Evolutionary conservation across 179 eudicot species (phyloP).

Genomic region (Camellia oleifera): DNA sequence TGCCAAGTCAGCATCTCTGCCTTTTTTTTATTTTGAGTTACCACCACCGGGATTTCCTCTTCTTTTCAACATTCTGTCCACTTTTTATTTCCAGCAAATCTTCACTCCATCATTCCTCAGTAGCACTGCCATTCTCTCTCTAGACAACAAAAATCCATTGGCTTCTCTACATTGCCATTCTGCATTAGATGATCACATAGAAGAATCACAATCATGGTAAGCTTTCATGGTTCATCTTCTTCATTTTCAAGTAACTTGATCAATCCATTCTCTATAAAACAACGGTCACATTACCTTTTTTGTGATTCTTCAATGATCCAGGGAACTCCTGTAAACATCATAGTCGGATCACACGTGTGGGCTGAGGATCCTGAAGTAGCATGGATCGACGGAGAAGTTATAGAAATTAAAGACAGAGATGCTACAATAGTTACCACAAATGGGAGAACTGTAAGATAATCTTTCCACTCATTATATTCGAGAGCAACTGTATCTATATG

Average conservation of each 20-base stretch:
- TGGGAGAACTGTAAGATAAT: conserved; percentile 68
- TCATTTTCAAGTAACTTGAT: conserved; percentile 9
- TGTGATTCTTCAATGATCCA: conserved; percentile 38
- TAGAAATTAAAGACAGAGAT: conserved; percentile 60
- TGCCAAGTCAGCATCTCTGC: conserved; percentile 25
- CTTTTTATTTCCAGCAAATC: conserved; percentile 30
- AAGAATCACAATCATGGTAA: conserved; percentile 40
- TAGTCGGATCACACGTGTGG: conserved; percentile 93
- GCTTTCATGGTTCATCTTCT: conserved; percentile 11
- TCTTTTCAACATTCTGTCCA: conserved; percentile 31
- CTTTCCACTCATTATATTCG: not conserved
- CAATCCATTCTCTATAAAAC: not conserved
- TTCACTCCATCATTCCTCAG: conserved; percentile 27
- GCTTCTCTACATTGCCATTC: conserved; percentile 13
- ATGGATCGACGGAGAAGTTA: conserved; percentile 88
- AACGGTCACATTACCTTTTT: conserved; percentile 8
- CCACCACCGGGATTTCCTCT: conserved; percentile 15
- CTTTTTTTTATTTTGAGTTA: conserved; percentile 37
- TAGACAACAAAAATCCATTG: conserved; percentile 8
- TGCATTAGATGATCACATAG: conserved; percentile 38
- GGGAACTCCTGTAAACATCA: conserved; percentile 93
- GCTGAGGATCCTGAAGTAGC: conserved; percentile 76
- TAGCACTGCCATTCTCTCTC: conserved; percentile 26
- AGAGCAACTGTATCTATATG: not conserved
- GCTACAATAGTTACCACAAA: conserved; percentile 67